These are phyloP conservation scores for Claviceps capensis DNA, from an alignment of 2,329 filamentous ascomycete species.

Conservation along the genomic window DNA sequence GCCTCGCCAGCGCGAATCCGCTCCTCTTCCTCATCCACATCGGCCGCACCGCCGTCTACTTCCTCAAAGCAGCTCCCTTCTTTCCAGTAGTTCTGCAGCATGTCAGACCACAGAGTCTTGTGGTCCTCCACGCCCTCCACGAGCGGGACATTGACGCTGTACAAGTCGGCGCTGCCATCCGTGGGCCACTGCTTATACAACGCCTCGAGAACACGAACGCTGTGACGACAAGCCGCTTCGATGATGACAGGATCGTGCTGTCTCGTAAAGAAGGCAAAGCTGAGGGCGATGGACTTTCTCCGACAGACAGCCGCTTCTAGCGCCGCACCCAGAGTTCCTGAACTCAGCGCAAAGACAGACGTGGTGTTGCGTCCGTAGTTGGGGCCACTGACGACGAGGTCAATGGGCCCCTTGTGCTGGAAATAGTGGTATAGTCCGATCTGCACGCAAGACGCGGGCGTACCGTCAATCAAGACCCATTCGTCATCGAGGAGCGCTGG, in stretches of 20 bases:
- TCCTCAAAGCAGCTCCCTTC: conserved; percentile 79
- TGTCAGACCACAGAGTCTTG: conserved; percentile 69
- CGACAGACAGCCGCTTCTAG: conserved; percentile 64
- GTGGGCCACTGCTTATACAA: conserved; percentile 60
- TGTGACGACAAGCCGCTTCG: conserved; percentile 58
- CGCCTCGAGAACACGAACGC: conserved; percentile 65
- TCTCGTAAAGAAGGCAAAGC: conserved; percentile 77
- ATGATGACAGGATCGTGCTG: conserved; percentile 78
- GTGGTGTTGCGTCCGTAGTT: conserved; percentile 79
- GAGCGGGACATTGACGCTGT: conserved; percentile 81
- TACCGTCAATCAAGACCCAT: conserved; percentile 72
- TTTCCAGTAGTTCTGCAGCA: conserved; percentile 85
- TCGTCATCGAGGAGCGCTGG: conserved; percentile 44
- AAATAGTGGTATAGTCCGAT: conserved; percentile 75
- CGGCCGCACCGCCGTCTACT: conserved; percentile 50
- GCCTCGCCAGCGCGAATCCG: conserved; percentile 51
- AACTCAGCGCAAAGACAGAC: conserved; percentile 63
- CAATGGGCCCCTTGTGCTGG: conserved; percentile 53
- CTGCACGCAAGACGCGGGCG: conserved; percentile 68
- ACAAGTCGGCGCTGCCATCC: conserved; percentile 61
- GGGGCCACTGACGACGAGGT: conserved; percentile 66
- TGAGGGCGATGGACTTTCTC: conserved; percentile 63
- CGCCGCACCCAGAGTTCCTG: conserved; percentile 64
- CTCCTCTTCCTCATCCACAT: conserved; percentile 58
- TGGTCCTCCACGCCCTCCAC: conserved; percentile 57